Conservation (phyloP, 805 yeast species). For the Candida sphagnicola region DNA sequence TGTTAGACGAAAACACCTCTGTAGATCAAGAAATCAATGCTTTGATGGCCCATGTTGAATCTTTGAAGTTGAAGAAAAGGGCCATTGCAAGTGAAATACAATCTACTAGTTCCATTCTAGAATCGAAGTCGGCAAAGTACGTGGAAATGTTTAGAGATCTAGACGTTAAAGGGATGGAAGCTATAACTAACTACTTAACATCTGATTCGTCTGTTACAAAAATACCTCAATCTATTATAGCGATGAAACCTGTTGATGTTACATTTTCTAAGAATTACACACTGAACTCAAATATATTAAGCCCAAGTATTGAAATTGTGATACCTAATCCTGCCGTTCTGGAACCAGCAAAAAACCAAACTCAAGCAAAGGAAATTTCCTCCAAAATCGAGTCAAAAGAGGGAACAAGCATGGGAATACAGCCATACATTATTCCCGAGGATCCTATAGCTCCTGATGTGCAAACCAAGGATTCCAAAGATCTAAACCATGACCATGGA, state of each 20-base stretch:
- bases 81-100: slow-evolving; percentile 36
- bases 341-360: background rate
- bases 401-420: slow-evolving; percentile 14
- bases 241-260: slow-evolving; percentile 23
- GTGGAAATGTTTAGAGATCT: slow-evolving; percentile 37
- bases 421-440: slow-evolving; percentile 10
- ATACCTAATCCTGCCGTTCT: background rate
- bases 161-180: slow-evolving; percentile 34
- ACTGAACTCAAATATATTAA: background rate
- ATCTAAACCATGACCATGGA: slow-evolving; percentile 17
- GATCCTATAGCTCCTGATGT: background rate
- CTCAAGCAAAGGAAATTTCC: too few species aligned
- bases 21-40: slow-evolving; percentile 36
- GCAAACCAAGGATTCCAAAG: slow-evolving; percentile 4
- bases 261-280: slow-evolving; percentile 18
- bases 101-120: slow-evolving; percentile 47
- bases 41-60: slow-evolving; percentile 31
- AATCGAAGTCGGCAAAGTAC: slow-evolving; percentile 43
- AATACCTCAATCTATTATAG: background rate
- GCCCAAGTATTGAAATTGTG: background rate
- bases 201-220: slow-evolving; percentile 1
- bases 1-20: slow-evolving; percentile 27
- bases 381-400: background rate
- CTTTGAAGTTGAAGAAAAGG: slow-evolving; percentile 30
- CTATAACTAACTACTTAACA: slow-evolving; percentile 15